Evolutionary conservation across 2,329 filamentous ascomycete genomes (phyloP).

Genomic region (Dothidotthia symphoricarpi): DNA sequence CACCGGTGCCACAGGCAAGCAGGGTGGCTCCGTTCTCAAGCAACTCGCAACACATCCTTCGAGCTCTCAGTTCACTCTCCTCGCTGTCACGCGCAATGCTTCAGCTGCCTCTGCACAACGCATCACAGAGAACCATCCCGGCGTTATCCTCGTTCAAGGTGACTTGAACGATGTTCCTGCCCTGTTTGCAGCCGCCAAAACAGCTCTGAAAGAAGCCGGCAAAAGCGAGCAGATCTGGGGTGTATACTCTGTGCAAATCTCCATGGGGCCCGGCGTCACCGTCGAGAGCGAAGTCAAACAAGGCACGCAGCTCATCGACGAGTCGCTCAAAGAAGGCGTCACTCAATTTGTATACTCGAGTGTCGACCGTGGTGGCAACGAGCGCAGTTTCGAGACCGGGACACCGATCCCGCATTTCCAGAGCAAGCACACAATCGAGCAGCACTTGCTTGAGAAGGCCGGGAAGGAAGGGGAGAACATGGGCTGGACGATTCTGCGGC

Average conservation of each 20-base stretch:
- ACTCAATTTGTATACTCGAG: conserved; percentile 63
- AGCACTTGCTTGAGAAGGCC: conserved; percentile 54
- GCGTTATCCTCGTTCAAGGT: conserved; percentile 58
- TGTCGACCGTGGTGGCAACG: conserved; percentile 62
- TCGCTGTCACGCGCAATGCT: conserved; percentile 60
- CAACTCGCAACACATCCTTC: conserved; percentile 42
- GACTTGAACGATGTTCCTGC: conserved; percentile 53
- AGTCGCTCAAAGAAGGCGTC: conserved; percentile 55
- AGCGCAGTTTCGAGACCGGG: conserved; percentile 49
- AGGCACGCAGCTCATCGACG: conserved; percentile 59
- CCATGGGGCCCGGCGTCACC: conserved; percentile 45
- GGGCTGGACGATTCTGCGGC: conserved; percentile 62
- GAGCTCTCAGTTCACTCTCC: conserved; percentile 49
- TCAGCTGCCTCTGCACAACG: conserved; percentile 52
- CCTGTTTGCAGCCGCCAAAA: conserved; percentile 52
- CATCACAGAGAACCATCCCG: conserved; percentile 47
- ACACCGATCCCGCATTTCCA: conserved; percentile 60
- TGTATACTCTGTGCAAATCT: conserved; percentile 62
- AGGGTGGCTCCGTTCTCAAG: conserved; percentile 47
- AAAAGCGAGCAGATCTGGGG: conserved; percentile 51
- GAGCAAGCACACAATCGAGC: conserved; percentile 61
- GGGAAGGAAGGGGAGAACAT: conserved; percentile 47
- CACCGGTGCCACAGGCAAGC: conserved; percentile 49
- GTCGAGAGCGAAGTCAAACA: conserved; percentile 52
- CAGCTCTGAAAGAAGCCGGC: conserved; percentile 35